Evolutionary conservation across 768 basidiomycete genomes (phyloP).

Genomic region (Termitomyces sp.): DNA sequence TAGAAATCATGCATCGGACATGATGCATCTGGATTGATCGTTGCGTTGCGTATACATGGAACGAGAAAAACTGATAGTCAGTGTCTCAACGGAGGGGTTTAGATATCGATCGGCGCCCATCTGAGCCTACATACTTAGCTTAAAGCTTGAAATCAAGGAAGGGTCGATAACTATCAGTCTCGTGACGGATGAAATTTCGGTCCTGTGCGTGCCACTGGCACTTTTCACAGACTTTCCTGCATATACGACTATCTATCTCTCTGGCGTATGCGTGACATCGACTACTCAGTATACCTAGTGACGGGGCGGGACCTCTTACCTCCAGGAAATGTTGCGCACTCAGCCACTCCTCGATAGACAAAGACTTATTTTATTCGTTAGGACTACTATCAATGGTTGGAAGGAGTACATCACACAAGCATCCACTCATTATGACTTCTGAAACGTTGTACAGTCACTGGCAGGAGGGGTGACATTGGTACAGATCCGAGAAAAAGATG

Average conservation of each 20-base stretch:
- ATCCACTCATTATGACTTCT: not conserved
- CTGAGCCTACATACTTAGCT: not conserved
- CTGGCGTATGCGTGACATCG: constrained; percentile 24
- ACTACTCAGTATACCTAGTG: constrained; percentile 82
- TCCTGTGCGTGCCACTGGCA: not conserved
- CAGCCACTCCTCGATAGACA: not conserved
- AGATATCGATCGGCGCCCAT: not conserved
- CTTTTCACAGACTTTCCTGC: not conserved
- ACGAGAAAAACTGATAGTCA: no score
- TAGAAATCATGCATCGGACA: no score
- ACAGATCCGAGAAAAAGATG: constrained; percentile 82
- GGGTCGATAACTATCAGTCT: not conserved
- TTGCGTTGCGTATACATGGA: no score
- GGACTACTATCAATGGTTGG: constrained; percentile 67
- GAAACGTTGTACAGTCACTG: constrained; percentile 49
- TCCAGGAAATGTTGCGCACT: constrained; percentile 53
- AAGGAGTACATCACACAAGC: constrained; percentile 45
- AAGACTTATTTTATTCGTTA: constrained; percentile 20
- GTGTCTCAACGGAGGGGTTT: no score
- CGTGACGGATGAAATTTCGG: not conserved
- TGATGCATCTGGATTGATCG: no score
- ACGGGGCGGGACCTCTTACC: constrained; percentile 79
- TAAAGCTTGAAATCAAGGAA: not conserved
- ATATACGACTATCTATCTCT: not conserved
- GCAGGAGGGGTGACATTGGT: constrained; percentile 87